Conservation (phyloP, 306 rosid genomes). For the Heteromeles arbutifolia region DNA sequence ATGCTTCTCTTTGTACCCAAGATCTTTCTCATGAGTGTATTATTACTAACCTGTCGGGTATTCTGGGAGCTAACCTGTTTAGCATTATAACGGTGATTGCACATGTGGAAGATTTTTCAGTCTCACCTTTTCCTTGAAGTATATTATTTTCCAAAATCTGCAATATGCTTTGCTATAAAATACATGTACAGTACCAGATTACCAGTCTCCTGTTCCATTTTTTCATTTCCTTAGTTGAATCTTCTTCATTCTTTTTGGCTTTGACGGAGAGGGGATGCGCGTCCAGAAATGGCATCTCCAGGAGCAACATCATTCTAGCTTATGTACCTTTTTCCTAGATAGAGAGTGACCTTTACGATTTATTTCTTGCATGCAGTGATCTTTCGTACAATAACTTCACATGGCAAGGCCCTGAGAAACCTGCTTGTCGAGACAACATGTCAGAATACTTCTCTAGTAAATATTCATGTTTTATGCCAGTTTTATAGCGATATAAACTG, state of each 20-base stretch:
- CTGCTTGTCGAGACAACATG: conserved; percentile 55
- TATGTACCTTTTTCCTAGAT: background rate
- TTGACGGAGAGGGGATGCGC: too few relatives aligned
- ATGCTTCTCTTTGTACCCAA: background rate
- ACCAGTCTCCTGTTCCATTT: too few relatives aligned
- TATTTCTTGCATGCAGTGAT: conserved; percentile 51
- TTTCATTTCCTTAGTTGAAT: too few relatives aligned
- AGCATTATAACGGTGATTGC: background rate
- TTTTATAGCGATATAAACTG: background rate
- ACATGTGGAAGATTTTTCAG: background rate
- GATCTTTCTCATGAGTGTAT: background rate
- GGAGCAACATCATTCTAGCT: background rate
- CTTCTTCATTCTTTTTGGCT: too few relatives aligned
- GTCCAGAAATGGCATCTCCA: background rate
- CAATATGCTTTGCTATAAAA: too few relatives aligned
- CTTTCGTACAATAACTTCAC: conserved; percentile 87
- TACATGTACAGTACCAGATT: too few relatives aligned
- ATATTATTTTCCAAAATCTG: too few relatives aligned
- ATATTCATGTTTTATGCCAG: background rate
- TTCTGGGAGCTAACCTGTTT: background rate
- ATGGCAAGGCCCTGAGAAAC: conserved; percentile 51
- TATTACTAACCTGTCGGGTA: background rate
- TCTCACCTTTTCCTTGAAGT: background rate
- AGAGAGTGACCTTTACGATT: background rate
- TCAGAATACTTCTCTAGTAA: conserved; percentile 24